A percentile compares a stretch with the other conserved stretches of the same genome.
Conservation (phyloP, 2,329 filamentous ascomycete genomes). For the Neoascochyta sp. region DNA sequence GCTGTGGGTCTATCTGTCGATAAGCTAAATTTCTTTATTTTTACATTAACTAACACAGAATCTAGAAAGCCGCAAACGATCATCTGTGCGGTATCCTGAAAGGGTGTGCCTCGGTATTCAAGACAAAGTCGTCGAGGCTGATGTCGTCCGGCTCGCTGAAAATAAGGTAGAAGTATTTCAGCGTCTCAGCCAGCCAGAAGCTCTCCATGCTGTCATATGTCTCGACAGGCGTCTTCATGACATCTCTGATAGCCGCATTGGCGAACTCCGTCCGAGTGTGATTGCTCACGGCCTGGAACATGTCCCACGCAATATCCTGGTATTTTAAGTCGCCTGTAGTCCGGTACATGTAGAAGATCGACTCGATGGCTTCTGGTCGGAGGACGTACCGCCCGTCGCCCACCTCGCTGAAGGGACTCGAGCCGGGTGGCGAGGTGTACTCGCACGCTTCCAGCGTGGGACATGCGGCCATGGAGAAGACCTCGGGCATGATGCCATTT, state of each 20-base stretch:
- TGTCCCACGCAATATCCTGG: slow-evolving; percentile 47
- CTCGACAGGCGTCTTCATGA: slow-evolving; percentile 40
- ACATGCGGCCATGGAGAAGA: slow-evolving; percentile 47
- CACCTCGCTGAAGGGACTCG: slow-evolving; percentile 41
- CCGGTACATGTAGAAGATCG: slow-evolving; percentile 57
- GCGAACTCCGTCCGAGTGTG: slow-evolving; percentile 43
- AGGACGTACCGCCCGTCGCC: slow-evolving; percentile 46
- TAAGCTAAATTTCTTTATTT: too few species aligned
- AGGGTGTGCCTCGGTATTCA: slow-evolving; percentile 49
- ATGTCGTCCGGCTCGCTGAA: slow-evolving; percentile 43
- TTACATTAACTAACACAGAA: not conserved
- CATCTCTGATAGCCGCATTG: slow-evolving; percentile 44
- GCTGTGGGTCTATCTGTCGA: too few species aligned
- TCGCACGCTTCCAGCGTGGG: slow-evolving; percentile 38
- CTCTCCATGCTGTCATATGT: slow-evolving; percentile 45
- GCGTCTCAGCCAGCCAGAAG: slow-evolving; percentile 49
- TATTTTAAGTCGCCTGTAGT: slow-evolving; percentile 52
- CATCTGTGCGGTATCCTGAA: slow-evolving; percentile 29
- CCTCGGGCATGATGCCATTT: slow-evolving; percentile 59
- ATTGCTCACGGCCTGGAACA: slow-evolving; percentile 45
- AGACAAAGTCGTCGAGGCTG: slow-evolving; percentile 45
- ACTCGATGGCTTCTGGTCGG: slow-evolving; percentile 57
- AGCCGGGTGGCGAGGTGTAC: slow-evolving; percentile 37
- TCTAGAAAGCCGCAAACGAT: slow-evolving; percentile 1
- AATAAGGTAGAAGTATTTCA: slow-evolving; percentile 50